These are phyloP conservation scores for Globisporangium irregulare DNA, from an alignment of 352 stramenopile species.

Conservation along the genomic window DNA sequence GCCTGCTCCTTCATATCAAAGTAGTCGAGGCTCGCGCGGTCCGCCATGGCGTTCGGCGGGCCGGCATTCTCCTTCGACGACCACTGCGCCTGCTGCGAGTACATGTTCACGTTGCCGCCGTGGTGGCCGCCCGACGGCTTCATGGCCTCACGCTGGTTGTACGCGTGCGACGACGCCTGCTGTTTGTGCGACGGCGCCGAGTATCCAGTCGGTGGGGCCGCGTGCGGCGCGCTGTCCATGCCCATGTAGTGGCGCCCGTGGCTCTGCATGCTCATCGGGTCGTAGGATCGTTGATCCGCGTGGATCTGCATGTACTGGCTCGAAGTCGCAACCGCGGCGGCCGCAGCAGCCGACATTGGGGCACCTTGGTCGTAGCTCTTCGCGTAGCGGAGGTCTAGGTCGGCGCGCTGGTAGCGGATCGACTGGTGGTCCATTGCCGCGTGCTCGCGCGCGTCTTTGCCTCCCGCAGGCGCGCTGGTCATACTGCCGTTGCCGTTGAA, in stretches of 20 bases:
- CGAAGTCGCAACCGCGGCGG: slow-evolving; percentile 2
- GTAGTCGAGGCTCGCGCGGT: slow-evolving; percentile 52
- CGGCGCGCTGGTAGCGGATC: slow-evolving; percentile 52
- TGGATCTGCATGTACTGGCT: slow-evolving; percentile 78
- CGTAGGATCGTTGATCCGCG: slow-evolving; percentile 70
- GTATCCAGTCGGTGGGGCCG: slow-evolving; percentile 1
- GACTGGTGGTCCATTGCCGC: slow-evolving; percentile 34
- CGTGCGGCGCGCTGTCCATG: slow-evolving; percentile 31
- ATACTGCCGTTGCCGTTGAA: slow-evolving; percentile 31
- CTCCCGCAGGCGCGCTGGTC: slow-evolving; percentile 13
- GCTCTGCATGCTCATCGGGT: slow-evolving; percentile 53
- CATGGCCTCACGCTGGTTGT: slow-evolving; percentile 31
- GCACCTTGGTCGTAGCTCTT: slow-evolving; percentile 54
- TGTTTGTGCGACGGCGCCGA: slow-evolving; percentile 39
- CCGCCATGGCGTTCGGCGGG: slow-evolving; percentile 16
- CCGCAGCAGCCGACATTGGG: slow-evolving; percentile 13
- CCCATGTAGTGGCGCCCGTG: slow-evolving; percentile 54
- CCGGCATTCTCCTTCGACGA: slow-evolving; percentile 39
- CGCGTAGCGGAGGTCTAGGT: slow-evolving; percentile 72
- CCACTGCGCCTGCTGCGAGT: slow-evolving; percentile 64
- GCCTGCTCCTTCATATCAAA: slow-evolving; percentile 73
- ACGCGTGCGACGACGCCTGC: slow-evolving; percentile 20
- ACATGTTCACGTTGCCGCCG: slow-evolving; percentile 20
- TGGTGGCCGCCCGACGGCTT: slow-evolving; percentile 27
- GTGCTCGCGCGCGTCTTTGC: slow-evolving; percentile 43